Base-by-base conservation (phyloP, 192 early-diverging fungal genomes). In the Umbelopsis vinacea region DNA sequence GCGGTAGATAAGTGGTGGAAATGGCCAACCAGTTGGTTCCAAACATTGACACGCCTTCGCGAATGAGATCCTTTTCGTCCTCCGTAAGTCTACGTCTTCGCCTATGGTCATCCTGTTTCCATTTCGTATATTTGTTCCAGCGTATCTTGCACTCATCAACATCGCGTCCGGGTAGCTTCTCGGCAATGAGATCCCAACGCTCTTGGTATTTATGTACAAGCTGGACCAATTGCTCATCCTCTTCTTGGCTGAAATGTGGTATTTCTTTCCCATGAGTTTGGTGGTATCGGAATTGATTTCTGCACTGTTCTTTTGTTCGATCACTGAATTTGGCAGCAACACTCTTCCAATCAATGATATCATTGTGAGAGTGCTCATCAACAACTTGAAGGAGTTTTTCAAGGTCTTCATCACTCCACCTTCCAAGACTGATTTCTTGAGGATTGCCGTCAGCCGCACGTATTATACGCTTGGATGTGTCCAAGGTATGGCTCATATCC, bases 11-110 rank as follows among this genome's bases (percentile, higher is more conserved):
- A 7, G 77, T 68, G 2, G 21, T 37, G 4, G 50, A 54, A 45
- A 79, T 74, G 3, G 77, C 77, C 22, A 55, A 12, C 77, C 77
- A 79, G 52, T 74, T 43, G 14, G 37, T 46, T 12, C 77, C 77
- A 74, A 79, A 79, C 77, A 79, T 74, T 14, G 53, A 48, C 11
- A 79, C 70, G 7, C 77, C 77, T 71, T 79, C 53, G 11, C 45
- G 26, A 10, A 79, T 60, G 10, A 71, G 63, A 4, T 43, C 43
- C 35, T 71, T 74, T 43, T 79, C 77, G n/a, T 53, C n/a, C 14
- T 72, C 66, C 21, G 50, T 40, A 14, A 79, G 46, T 23, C 43
- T 46, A 6, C 22, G n/a, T 1, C 60, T 52, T 43, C 14, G 46
- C 12, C 37, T 50, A 2, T 48, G 22, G 15, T 50, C 19, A 21